Conservation (phyloP, 2,329 filamentous ascomycete species). For the Colletotrichum caudatum region DNA sequence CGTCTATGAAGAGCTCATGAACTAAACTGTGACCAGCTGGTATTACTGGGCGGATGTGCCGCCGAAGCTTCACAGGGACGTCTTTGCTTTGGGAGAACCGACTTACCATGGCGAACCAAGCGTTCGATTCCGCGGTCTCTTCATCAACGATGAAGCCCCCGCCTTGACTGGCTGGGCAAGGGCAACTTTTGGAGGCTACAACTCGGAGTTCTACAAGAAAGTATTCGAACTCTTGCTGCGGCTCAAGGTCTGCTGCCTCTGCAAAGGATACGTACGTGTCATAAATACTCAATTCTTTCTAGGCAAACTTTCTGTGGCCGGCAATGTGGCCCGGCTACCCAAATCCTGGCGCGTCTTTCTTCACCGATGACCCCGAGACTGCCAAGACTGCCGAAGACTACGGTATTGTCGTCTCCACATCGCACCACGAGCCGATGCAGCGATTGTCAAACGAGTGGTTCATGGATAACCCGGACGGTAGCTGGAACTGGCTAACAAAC, state of each 20-base stretch:
- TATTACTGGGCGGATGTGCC: conserved; percentile 72
- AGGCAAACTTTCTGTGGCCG: conserved; percentile 76
- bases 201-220: conserved; percentile 68
- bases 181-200: conserved; percentile 62
- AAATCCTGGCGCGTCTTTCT: conserved; percentile 67
- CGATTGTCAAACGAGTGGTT: conserved; percentile 65
- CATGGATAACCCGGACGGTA: conserved; percentile 56
- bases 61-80: conserved; percentile 58
- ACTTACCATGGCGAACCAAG: conserved; percentile 65
- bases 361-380: conserved; percentile 70
- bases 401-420: conserved; percentile 73
- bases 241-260: conserved; percentile 52
- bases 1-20: background rate
- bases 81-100: conserved; percentile 62
- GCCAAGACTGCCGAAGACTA: conserved; percentile 71
- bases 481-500: conserved; percentile 72
- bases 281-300: background rate
- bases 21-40: conserved; percentile 52
- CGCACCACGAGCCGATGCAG: conserved; percentile 75
- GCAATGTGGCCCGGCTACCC: conserved; percentile 71
- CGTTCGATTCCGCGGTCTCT: conserved; percentile 71
- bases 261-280: background rate
- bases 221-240: conserved; percentile 74
- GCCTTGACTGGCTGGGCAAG: conserved; percentile 69
- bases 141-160: conserved; percentile 73